These are phyloP conservation scores for Talaromyces sp. DNA, from an alignment of 2,329 filamentous ascomycete genomes.

Conservation along the genomic window DNA sequence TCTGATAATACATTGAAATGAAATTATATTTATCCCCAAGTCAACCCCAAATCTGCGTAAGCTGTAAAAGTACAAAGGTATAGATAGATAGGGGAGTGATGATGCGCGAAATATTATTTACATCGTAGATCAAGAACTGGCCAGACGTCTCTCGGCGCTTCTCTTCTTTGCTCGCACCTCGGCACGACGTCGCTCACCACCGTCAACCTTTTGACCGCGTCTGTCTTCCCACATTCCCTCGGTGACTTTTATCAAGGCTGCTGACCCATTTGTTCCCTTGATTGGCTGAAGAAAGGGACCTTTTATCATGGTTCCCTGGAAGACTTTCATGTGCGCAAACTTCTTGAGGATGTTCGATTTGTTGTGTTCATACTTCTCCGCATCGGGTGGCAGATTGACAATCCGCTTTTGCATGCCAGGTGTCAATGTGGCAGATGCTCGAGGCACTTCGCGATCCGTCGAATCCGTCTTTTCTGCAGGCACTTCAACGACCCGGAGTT, in stretches of 20 bases:
- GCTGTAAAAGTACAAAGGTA: not conserved
- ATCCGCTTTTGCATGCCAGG: slow-evolving; percentile 53
- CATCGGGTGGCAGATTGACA: slow-evolving; percentile 53
- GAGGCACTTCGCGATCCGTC: slow-evolving; percentile 20
- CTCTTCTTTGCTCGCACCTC: slow-evolving; percentile 83
- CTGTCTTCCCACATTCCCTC: slow-evolving; percentile 93
- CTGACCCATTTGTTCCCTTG: slow-evolving; percentile 53
- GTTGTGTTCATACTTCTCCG: slow-evolving; percentile 49
- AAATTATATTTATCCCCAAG: not conserved
- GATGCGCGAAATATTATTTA: not conserved
- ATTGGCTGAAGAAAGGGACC: slow-evolving; percentile 69
- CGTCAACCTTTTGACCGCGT: slow-evolving; percentile 86
- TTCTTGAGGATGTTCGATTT: slow-evolving; percentile 43
- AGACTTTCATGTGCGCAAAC: slow-evolving; percentile 61
- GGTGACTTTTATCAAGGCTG: slow-evolving; percentile 62
- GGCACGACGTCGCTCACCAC: slow-evolving; percentile 83
- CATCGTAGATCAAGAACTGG: slow-evolving; percentile 24
- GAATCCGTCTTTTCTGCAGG: slow-evolving; percentile 29
- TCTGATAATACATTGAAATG: not conserved
- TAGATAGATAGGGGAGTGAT: not conserved
- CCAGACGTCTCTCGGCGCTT: slow-evolving; percentile 70
- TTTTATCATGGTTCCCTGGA: slow-evolving; percentile 62
- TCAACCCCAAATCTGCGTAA: not conserved
- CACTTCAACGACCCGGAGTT: slow-evolving; percentile 54
- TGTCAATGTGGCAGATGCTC: slow-evolving; percentile 47